Conservation (phyloP, 1,139 yeast genomes). For the Hyphopichia burtonii region DNA sequence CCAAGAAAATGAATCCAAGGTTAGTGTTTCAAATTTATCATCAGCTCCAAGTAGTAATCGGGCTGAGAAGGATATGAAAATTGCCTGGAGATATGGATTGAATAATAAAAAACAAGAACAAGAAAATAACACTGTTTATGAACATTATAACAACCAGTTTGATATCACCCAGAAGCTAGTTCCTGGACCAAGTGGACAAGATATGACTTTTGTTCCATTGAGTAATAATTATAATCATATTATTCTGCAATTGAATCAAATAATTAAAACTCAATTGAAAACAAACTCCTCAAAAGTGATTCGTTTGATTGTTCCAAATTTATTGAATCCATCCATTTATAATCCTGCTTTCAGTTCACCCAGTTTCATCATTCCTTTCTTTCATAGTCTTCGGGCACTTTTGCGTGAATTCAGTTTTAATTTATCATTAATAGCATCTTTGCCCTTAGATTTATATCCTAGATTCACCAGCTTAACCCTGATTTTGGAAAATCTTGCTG, state of each 20-base stretch:
- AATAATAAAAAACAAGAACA: slow-evolving; percentile 34
- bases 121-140: slow-evolving; percentile 27
- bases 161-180: slow-evolving; percentile 69
- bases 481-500: slow-evolving; percentile 60
- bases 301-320: slow-evolving; percentile 70
- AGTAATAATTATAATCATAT: slow-evolving; percentile 19
- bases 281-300: slow-evolving; percentile 45
- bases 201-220: slow-evolving; percentile 56
- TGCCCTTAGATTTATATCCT: slow-evolving; percentile 70
- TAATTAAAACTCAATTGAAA: slow-evolving; percentile 35
- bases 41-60: slow-evolving; percentile 22
- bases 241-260: slow-evolving; percentile 39
- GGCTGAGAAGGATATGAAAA: slow-evolving; percentile 54
- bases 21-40: slow-evolving; percentile 67
- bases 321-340: slow-evolving; percentile 78
- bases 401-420: slow-evolving; percentile 47
- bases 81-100: slow-evolving; percentile 85
- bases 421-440: slow-evolving; percentile 49
- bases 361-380: slow-evolving; percentile 54
- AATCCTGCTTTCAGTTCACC: slow-evolving; percentile 53
- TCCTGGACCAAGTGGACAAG: slow-evolving; percentile 66
- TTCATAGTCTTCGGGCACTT: slow-evolving; percentile 59
- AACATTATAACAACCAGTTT: slow-evolving; percentile 64
- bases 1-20: slow-evolving; percentile 55
- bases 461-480: slow-evolving; percentile 49